Conservation (phyloP, 495 filamentous ascomycete species). For the Neurospora sp. region DNA sequence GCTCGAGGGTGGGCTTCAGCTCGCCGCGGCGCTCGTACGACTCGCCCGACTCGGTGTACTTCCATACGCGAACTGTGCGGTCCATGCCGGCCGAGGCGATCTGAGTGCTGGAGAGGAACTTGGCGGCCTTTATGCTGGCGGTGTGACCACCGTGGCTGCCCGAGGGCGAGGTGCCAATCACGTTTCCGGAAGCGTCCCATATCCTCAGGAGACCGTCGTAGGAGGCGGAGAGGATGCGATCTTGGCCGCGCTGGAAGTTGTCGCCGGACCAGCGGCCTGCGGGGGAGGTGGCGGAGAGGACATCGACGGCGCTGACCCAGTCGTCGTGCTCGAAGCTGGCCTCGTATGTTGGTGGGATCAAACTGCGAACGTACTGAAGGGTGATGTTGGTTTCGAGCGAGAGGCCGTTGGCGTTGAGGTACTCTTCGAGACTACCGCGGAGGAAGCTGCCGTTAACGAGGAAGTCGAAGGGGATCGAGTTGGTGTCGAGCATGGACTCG, state of each 20-base stretch:
- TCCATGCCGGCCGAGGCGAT: constrained; percentile 76
- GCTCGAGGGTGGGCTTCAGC: constrained; percentile 66
- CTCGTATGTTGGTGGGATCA: constrained; percentile 77
- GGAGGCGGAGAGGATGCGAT: constrained; percentile 71
- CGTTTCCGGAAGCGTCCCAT: constrained; percentile 79
- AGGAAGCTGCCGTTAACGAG: constrained; percentile 86
- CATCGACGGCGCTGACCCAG: constrained; percentile 90
- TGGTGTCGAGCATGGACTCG: constrained; percentile 58
- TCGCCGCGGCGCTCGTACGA: constrained; percentile 49
- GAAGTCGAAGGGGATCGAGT: constrained; percentile 92
- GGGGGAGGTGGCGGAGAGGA: constrained; percentile 56
- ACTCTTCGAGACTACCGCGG: constrained; percentile 78
- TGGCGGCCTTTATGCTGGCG: constrained; percentile 65
- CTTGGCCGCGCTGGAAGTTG: constrained; percentile 32
- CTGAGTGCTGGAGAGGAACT: constrained; percentile 64
- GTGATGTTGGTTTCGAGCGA: constrained; percentile 77
- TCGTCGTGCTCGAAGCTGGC: constrained; percentile 91
- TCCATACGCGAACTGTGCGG: constrained; percentile 77
- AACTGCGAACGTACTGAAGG: constrained; percentile 84
- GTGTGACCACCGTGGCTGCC: constrained; percentile 59
- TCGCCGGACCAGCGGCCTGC: constrained; percentile 46
- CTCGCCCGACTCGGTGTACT: constrained; percentile 62
- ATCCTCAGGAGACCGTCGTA: constrained; percentile 82
- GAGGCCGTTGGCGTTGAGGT: constrained; percentile 74
- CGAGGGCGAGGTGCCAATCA: constrained; percentile 58